Conservation (phyloP, 2,329 filamentous ascomycete species). For the Diaporthe vexans region DNA sequence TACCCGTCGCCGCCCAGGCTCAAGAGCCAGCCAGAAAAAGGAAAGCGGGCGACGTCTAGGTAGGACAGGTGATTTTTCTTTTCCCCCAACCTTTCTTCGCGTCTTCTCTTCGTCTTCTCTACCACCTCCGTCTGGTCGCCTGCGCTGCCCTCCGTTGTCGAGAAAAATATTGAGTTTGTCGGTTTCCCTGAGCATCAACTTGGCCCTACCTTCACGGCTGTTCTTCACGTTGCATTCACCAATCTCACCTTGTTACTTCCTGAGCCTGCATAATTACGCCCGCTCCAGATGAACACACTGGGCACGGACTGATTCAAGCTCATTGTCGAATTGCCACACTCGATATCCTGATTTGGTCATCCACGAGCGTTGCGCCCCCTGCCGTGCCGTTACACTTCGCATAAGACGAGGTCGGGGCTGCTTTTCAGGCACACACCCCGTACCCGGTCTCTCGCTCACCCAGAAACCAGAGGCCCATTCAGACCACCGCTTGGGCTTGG, state of each 20-base stretch:
- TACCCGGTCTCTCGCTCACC: neutral
- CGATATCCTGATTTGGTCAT: constrained; percentile 11
- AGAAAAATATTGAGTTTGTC: constrained; percentile 11
- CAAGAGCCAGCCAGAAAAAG: constrained; percentile 30
- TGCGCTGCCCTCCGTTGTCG: constrained; percentile 6
- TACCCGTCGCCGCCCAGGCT: constrained; percentile 28
- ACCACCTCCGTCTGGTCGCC: neutral
- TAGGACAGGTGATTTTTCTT: constrained; percentile 20
- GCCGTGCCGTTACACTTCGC: neutral
- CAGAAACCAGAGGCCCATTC: neutral
- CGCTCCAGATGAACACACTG: constrained; percentile 25
- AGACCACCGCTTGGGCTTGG: neutral
- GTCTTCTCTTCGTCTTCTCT: constrained; percentile 21
- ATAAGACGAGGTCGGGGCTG: neutral
- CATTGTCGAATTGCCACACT: constrained; percentile 10
- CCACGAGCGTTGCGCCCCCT: constrained; percentile 9
- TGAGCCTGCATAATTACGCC: constrained; percentile 20
- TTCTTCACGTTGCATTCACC: constrained; percentile 30
- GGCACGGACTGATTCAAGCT: constrained; percentile 11
- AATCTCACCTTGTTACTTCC: constrained; percentile 30
- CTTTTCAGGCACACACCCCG: too few relatives aligned
- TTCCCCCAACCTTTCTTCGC: neutral
- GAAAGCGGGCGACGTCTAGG: constrained; percentile 5
- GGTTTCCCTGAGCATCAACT: neutral
- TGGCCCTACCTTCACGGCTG: constrained; percentile 25